Evolutionary conservation across 1,139 yeast species (phyloP).

Genomic region (Magnusiomyces paraingens): DNA sequence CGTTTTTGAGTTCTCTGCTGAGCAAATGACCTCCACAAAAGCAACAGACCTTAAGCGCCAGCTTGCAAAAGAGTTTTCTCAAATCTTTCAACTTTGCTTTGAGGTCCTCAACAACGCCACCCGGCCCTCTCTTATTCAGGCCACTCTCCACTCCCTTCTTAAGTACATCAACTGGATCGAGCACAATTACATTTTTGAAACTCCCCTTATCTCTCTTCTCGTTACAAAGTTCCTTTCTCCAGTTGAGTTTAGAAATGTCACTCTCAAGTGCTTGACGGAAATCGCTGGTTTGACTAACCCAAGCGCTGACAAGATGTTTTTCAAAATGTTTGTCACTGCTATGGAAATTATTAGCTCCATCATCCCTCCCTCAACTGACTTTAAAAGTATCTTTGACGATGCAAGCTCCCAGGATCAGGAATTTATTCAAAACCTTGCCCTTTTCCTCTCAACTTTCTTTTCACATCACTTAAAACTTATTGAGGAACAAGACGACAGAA

Average conservation of each 20-base stretch:
- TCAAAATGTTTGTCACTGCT: conserved; percentile 59
- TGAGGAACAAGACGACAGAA: conserved; percentile 58
- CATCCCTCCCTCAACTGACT: conserved; percentile 69
- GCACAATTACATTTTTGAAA: conserved; percentile 78
- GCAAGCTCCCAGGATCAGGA: conserved; percentile 87
- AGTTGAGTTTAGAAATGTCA: conserved; percentile 71
- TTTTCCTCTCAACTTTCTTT: conserved; percentile 83
- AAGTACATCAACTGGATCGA: conserved; percentile 96
- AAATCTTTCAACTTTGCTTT: conserved; percentile 85
- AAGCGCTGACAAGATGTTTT: conserved; percentile 60
- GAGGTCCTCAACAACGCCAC: conserved; percentile 87
- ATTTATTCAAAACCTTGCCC: conserved; percentile 89
- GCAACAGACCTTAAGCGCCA: conserved; percentile 74
- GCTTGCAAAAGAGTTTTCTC: conserved; percentile 86
- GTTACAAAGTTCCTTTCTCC: conserved; percentile 73
- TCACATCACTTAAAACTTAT: conserved; percentile 67
- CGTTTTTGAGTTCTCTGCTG: conserved; percentile 89
- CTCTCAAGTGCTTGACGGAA: conserved; percentile 90
- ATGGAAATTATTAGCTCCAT: conserved; percentile 66
- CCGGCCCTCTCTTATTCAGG: conserved; percentile 71
- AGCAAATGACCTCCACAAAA: conserved; percentile 94
- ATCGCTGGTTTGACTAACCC: conserved; percentile 61
- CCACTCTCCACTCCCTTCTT: conserved; percentile 77
- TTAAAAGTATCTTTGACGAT: conserved; percentile 62
- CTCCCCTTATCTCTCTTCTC: conserved; percentile 66